Percentiles rank a stretch among this genome's conserved stretches.
These are phyloP conservation scores for Trichoderma sp. DNA, from an alignment of 2,329 filamentous ascomycete species.

Conservation along the genomic window DNA sequence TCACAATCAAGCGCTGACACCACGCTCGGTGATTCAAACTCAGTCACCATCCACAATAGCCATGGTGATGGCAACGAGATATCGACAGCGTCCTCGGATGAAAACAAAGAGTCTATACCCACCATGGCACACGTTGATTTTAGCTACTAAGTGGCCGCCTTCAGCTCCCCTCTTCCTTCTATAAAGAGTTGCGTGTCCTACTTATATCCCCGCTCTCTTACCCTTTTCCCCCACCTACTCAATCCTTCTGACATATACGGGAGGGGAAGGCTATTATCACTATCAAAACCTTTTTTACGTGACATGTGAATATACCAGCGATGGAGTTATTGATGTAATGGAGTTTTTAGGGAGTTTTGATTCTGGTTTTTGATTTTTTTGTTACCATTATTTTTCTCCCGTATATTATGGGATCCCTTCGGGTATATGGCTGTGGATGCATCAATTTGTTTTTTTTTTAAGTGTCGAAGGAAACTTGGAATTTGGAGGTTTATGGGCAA, in stretches of 20 bases:
- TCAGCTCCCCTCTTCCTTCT: not conserved
- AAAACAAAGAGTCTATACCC: constrained; percentile 52
- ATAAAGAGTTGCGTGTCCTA: not conserved
- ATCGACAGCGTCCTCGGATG: constrained; percentile 47
- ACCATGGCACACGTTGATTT: constrained; percentile 65
- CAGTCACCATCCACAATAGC: constrained; percentile 44
- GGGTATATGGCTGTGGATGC: constrained; percentile 11
- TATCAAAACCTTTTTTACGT: constrained; percentile 36
- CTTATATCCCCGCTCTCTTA: constrained; percentile 19
- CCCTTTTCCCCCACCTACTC: not conserved
- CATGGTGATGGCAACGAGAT: constrained; percentile 35
- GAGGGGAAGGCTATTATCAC: constrained; percentile 33
- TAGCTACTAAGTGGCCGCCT: constrained; percentile 55
- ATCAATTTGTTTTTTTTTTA: constrained; percentile 5
- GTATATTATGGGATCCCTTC: not conserved
- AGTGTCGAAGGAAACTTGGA: not conserved
- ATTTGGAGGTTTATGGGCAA: constrained; percentile 8
- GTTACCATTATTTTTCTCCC: not conserved
- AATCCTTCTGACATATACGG: not conserved
- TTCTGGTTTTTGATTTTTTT: not conserved
- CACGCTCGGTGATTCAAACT: constrained; percentile 44
- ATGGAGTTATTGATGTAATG: constrained; percentile 38
- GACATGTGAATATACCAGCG: constrained; percentile 41
- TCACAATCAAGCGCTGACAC: constrained; percentile 51
- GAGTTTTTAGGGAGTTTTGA: constrained; percentile 22